Evolutionary conservation across 331 rosid genomes (phyloP), one percentile per base, ranked within the genome.

Genomic region (Acacia concinna): DNA sequence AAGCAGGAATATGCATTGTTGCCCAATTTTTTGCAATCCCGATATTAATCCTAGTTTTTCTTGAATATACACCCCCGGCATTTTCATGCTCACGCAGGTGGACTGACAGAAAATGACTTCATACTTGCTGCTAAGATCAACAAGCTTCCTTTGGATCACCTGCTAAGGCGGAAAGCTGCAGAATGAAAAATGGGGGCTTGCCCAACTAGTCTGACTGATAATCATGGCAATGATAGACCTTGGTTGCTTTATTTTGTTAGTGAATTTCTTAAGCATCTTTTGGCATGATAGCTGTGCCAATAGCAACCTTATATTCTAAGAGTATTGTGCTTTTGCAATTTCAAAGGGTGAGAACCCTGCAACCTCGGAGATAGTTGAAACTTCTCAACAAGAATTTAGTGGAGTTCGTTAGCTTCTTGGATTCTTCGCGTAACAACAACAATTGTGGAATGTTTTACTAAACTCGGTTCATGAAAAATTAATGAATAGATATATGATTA

Each of bases 91-190:
- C 81, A 51, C 81, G 89, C 86, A 93, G 98, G 93, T 76, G 98
- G 98, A 43, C 85, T 93, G 85, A 93, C 97, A 6, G 93, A 90
- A 85, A 94, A 94, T 65, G 98, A 91, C 85, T 94, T 94, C 90
- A 94, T 94, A 73, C 96, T 94, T 43, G 98, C 98, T 81, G 87
- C 97, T 35, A 94, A 91, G 86, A 89, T 94, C 85, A 85, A 83
- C 59, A 78, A 56, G 68, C 85, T 94, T 57, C 79, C 86, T 65
- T 23, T 89, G 83, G 88, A 89, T 43, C 75, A 80, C 65, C 85
- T 94, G 15, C 78, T 91, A 49, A 84, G 97, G 71, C 83, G 76
- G 79, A 86, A 91, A 76, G 85, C 80, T 77, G 37, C 88, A 0
- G 52, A 54, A 71, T 76, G 77, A 84, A 40, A 71, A 59, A 57